Evolutionary conservation across 1,284 basidiomycete genomes (phyloP), one percentile per base, ranked within the genome.

Genomic region (Sutorius eximius): DNA sequence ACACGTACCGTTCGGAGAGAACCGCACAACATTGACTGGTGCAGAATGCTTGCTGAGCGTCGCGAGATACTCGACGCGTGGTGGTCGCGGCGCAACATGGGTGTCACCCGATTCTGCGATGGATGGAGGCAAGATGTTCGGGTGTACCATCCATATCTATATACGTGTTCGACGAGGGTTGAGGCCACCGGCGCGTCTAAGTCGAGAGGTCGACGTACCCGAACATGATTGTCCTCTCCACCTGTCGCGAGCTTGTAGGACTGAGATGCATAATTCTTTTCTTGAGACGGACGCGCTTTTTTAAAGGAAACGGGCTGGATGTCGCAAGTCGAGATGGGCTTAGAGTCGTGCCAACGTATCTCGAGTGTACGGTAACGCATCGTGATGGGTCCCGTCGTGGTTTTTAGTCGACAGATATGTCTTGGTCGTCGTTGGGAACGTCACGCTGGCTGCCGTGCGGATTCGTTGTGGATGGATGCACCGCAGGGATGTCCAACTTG

Each of bases 201-300:
- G 22, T 7, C 9, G 46, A 34, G 47, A 52, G 48, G 51, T 30
- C 42, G 24, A 83, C 91, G 73, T 66, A 98, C 95, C 70, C 95
- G 79, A 65, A 98, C 93, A 77, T 96, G 91, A 70, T 96, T 98
- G 71, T 99, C 96, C 67, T 96, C 96, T 45, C 96, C 96, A 11
- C 89, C 95, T 0, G 97, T 98, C 0, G 95, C 96, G 10, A 99
- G 77, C 59, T 91, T 82, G 78, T 97, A 98, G 49, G 86, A 80
- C 70, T 89, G 86, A 10, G 75, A 74, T 18, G 82, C 78, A 61
- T 75, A 81, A 61, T 74, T 79, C 70, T 79, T 82, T 64, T 87
- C 83, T 61, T 83, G 80, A 22, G 77, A 70, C 5, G 86, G 87
- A 71, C 86, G 85, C 74, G 86, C 87, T 70, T 84, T 87, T 77